Evolutionary conservation across 495 filamentous ascomycete species (phyloP), one percentile per base, ranked within the genome.

Genomic region (Copromyces sp.): DNA sequence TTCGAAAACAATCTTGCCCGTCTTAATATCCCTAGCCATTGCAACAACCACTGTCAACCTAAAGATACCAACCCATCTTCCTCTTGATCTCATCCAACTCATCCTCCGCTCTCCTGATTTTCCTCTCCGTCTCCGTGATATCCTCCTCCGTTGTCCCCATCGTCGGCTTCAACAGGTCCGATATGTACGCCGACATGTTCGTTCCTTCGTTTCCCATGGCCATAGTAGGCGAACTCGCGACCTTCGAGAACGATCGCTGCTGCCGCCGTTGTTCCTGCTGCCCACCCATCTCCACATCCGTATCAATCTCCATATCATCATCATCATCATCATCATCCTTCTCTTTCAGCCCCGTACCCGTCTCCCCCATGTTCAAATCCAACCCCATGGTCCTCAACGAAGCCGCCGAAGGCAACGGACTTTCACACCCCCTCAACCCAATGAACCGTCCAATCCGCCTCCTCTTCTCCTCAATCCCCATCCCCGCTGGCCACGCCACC

Each of bases 361-460:
- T 24, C 42, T 37, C 35, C 3, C 74, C 70, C 17, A 45, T 4
- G 8, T 45, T 20, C 44, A 20, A 20, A 38, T 77, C 81, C 69
- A 75, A 78, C 68, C 45, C 75, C 81, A 39, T 83, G 77, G 39
- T 4, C 4, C 39, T 40, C 39, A 40, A 40, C 69, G 74, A 71
- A 53, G 42, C 11, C 70, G 7, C 29, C 3, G 45, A 32, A 20
- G 12, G 70, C 4, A 81, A 73, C 9, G 88, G 88, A 16, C 82
- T 82, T 72, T 90, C 87, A 78, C 89, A 91, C 29, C 88, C 88
- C 39, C 83, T 72, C 69, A 93, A 77, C n/a, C 91, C 91, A 74
- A 92, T 90, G 72, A 93, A 92, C 70, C 83, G 75, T 20, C 91
- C 91, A 72, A 92, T 86, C 76, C 86, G 82, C 20, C 87, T 79